Conservation (phyloP, 495 filamentous ascomycete genomes). For the Articulospora tetracladia region DNA sequence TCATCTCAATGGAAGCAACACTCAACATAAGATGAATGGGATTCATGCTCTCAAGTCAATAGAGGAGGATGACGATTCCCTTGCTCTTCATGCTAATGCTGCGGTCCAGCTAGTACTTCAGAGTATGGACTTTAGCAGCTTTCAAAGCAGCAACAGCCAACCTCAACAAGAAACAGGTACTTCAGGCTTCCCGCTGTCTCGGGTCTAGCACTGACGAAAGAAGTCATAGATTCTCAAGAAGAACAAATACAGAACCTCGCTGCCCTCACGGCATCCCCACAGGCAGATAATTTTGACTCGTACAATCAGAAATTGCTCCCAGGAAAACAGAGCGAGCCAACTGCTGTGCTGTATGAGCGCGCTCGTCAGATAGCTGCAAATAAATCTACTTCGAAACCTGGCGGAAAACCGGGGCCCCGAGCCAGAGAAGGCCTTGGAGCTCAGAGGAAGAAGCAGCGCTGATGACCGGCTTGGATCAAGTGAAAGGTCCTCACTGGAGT, state of each 20-base stretch:
- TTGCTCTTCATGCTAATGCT: not conserved
- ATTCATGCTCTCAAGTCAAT: not conserved
- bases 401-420: slow-evolving; percentile 66
- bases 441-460: slow-evolving; percentile 88
- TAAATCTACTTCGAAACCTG: slow-evolving; percentile 58
- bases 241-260: not conserved
- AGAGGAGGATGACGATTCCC: not conserved
- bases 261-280: not conserved
- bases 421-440: slow-evolving; percentile 86
- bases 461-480: slow-evolving; percentile 86
- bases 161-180: not conserved
- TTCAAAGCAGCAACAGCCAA: not conserved
- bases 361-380: slow-evolving; percentile 78
- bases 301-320: not conserved
- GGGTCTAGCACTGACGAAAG: not conserved
- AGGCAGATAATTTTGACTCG: not conserved
- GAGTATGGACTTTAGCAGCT: not conserved
- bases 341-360: slow-evolving; percentile 74
- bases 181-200: not conserved
- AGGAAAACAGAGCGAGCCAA: slow-evolving; percentile 49
- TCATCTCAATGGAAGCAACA: slow-evolving; percentile 41
- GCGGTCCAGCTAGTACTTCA: not conserved
- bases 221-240: not conserved
- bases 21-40: slow-evolving; percentile 32
- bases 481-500: slow-evolving; percentile 93